Evolutionary conservation across 1,284 basidiomycete species (phyloP).

Genomic region (Phellinidium pouzarii): DNA sequence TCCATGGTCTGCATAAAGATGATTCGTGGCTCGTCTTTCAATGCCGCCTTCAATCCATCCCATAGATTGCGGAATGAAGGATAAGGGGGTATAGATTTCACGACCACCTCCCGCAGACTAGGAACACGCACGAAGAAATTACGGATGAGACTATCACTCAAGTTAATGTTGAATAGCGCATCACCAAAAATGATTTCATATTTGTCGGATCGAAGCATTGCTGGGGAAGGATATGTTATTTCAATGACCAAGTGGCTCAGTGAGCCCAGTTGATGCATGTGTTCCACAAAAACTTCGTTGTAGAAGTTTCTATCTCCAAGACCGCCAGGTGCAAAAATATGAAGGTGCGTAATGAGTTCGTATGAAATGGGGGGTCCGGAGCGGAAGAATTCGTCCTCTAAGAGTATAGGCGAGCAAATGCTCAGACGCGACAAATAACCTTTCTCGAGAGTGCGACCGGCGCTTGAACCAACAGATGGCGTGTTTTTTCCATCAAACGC

Average conservation of each 20-base stretch:
- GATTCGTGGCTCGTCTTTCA: not conserved
- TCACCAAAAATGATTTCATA: not conserved
- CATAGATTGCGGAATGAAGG: conserved; percentile 7
- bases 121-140: not conserved
- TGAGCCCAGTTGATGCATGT: conserved; percentile 5
- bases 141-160: conserved; percentile 5
- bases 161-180: not conserved
- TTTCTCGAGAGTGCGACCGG: not conserved
- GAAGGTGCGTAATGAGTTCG: conserved; percentile 13
- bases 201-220: not conserved
- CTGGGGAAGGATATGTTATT: conserved; percentile 7
- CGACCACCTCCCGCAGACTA: conserved; percentile 1
- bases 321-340: conserved; percentile 6
- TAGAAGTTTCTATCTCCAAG: not conserved
- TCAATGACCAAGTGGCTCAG: conserved; percentile 9
- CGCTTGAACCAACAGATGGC: not conserved
- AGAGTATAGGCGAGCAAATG: not conserved
- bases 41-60: not conserved
- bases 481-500: conserved; percentile 8
- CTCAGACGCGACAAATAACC: conserved; percentile 2
- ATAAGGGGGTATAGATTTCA: conserved; percentile 2
- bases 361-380: not conserved
- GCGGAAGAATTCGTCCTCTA: not conserved
- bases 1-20: not conserved
- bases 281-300: not conserved